Conservation (phyloP, 768 basidiomycete genomes). For the Stropharia rugosoannulata region DNA sequence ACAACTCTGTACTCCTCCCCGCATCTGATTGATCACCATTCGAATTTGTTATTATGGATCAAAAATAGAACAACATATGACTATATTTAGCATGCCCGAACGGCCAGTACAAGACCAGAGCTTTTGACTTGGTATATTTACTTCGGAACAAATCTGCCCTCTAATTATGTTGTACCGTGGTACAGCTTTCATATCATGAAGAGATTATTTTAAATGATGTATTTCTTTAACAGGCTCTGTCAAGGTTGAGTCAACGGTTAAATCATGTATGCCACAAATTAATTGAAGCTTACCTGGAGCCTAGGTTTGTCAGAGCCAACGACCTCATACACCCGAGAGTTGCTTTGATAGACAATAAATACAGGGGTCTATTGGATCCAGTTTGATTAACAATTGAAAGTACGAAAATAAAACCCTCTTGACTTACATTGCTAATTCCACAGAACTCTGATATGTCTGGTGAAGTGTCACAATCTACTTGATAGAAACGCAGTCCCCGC, state of each 20-base stretch:
- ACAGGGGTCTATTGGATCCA: not conserved
- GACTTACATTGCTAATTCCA: not conserved
- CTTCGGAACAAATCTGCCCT: no score
- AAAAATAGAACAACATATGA: no score
- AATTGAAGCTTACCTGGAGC: not conserved
- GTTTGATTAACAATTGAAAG: not conserved
- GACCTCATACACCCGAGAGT: not conserved
- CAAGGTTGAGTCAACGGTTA: not conserved
- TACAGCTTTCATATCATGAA: no score
- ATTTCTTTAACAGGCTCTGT: conserved; percentile 1
- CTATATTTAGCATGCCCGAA: no score
- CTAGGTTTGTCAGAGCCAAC: conserved; percentile 1
- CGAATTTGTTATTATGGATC: no score
- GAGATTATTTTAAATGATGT: not conserved
- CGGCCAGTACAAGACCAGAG: no score
- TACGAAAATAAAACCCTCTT: not conserved
- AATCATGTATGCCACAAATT: no score
- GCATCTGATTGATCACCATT: no score
- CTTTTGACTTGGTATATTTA: no score
- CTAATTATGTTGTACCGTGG: no score
- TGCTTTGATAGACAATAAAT: conserved; percentile 1
- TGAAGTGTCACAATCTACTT: not conserved
- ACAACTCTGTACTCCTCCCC: no score
- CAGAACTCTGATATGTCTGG: conserved; percentile 2
- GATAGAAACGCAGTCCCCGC: not conserved